Base-by-base conservation (phyloP, 2,329 filamentous ascomycete genomes). In the Simplicillium sp. region DNA sequence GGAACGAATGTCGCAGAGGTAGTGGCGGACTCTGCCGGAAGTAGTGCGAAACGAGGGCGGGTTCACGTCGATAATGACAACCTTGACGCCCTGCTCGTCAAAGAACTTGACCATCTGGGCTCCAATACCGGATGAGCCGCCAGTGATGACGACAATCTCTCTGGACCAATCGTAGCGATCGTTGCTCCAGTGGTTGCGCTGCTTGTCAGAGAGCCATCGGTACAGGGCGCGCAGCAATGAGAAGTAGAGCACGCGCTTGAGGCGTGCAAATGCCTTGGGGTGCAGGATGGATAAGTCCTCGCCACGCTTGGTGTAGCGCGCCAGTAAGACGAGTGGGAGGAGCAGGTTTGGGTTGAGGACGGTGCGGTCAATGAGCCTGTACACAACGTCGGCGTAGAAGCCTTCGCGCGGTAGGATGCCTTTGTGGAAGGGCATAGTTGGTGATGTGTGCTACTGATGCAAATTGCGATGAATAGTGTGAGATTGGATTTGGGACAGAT, bases 51-150 rank as follows among this genome's bases (percentile, higher is more conserved):
- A 81, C 15, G 69, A 73, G 59, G 80, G 60, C 5, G 70, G 68
- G 50, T 82, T 77, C 29, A 86, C 70, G 60, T 90, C 85, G 29
- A 89, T 57, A 2, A 88, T 79, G 0, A 80, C 80, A 29, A 88
- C 80, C 48, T 75, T 83, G 49, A 84, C 67, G 1, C 74, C 75
- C 45, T 63, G 66, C 55, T 80, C 74, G 1, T 77, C 79, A n/a
- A 92, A 66, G 40, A 81, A 57, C 47, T 71, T 68, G 12, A 83
- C 82, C 3, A 87, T 70, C 31, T 72, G 63, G 15, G 72, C 75
- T 12, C 85, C 85, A 52, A 90, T 87, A 0, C 85, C 85, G 42
- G 77, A 76, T 34, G 80, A 78, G 7, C 85, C 85, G 7, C 86
- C 84, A 0, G 85, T 89, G 15, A 89, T 70, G 34, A 88, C 65